Conservation (phyloP, 1,139 yeast genomes). For the Yamadazyma oceani region DNA sequence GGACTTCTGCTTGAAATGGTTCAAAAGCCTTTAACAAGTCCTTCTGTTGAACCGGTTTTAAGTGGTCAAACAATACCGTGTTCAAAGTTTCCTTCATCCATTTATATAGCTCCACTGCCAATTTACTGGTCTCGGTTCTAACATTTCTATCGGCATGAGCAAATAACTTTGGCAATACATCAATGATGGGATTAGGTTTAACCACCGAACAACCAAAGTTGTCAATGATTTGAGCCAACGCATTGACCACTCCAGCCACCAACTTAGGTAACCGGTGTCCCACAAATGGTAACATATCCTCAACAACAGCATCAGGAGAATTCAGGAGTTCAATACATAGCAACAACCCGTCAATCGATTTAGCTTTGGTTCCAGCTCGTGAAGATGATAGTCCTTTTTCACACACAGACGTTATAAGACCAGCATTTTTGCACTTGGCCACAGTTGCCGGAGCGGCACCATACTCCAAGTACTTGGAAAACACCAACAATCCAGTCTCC, state of each 20-base stretch:
- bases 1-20: conserved; percentile 41
- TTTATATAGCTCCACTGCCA: conserved; percentile 69
- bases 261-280: conserved; percentile 73
- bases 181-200: conserved; percentile 59
- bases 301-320: conserved; percentile 65
- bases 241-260: conserved; percentile 65
- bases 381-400: conserved; percentile 81
- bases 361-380: conserved; percentile 72
- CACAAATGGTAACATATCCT: conserved; percentile 62
- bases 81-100: conserved; percentile 75
- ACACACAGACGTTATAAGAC: conserved; percentile 59
- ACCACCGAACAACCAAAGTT: conserved; percentile 73
- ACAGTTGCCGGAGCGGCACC: conserved; percentile 50
- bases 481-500: conserved; percentile 68
- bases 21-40: conserved; percentile 78
- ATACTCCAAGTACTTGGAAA: conserved; percentile 56
- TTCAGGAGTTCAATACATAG: conserved; percentile 62
- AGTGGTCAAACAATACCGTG: conserved; percentile 58
- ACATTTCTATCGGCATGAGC: conserved; percentile 88
- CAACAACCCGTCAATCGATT: conserved; percentile 61
- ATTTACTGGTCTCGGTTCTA: conserved; percentile 70
- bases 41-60: conserved; percentile 91
- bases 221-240: conserved; percentile 55
- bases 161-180: conserved; percentile 65
- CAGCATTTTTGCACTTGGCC: conserved; percentile 32